Conservation (phyloP, 768 basidiomycete species). For the Stropharia rugosoannulata region DNA sequence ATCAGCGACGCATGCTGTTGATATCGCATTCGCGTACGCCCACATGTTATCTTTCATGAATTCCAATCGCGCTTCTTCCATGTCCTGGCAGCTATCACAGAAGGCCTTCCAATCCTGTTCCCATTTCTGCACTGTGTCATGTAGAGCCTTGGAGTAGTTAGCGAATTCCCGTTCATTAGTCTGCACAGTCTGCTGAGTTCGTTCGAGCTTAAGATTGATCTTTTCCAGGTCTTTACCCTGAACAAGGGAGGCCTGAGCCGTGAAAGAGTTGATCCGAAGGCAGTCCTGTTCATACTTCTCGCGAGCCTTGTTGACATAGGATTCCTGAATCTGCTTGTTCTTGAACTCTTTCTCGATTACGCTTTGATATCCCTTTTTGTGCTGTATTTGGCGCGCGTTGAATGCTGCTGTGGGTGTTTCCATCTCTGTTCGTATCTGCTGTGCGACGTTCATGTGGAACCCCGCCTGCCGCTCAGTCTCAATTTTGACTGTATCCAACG, state of each 20-base stretch:
- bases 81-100: slow-evolving; percentile 92
- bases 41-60: slow-evolving; percentile 96
- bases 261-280: slow-evolving; percentile 89
- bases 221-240: slow-evolving; percentile 95
- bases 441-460: slow-evolving; percentile 71
- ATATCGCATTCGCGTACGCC: slow-evolving; percentile 96
- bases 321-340: slow-evolving; percentile 83
- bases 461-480: slow-evolving; percentile 86
- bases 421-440: slow-evolving; percentile 72
- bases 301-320: slow-evolving; percentile 82
- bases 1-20: slow-evolving; percentile 91
- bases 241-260: slow-evolving; percentile 85
- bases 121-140: slow-evolving; percentile 84
- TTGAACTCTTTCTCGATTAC: slow-evolving; percentile 90
- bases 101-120: slow-evolving; percentile 93
- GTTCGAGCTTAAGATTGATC: slow-evolving; percentile 82
- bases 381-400: slow-evolving; percentile 60
- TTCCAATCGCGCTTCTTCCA: slow-evolving; percentile 93
- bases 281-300: slow-evolving; percentile 95
- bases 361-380: slow-evolving; percentile 71
- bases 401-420: slow-evolving; percentile 67
- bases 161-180: slow-evolving; percentile 90
- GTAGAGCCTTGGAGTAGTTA: slow-evolving; percentile 79
- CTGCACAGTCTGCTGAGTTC: slow-evolving; percentile 88
- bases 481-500: slow-evolving; percentile 72